phyloP scores from a whole-genome alignment of 371 early-diverging fungal species.

The Zopfochytrium polystomum region DNA sequence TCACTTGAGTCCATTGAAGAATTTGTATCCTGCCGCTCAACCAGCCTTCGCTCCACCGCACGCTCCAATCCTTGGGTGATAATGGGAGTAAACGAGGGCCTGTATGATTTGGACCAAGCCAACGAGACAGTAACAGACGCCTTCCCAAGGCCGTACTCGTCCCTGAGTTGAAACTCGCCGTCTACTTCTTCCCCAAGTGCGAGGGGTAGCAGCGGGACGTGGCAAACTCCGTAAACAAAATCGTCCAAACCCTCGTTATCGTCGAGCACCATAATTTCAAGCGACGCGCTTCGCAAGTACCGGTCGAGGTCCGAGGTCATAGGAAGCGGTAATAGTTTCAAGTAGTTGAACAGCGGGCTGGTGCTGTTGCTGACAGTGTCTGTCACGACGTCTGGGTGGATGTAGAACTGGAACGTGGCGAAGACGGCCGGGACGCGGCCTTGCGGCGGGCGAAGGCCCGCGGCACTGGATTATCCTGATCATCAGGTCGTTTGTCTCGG shows the following conservation, averaged over 20 bases:
- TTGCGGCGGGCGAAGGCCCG: conserved; percentile 22
- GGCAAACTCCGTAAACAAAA: conserved; percentile 35
- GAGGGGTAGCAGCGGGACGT: conserved; percentile 32
- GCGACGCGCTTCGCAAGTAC: conserved; percentile 32
- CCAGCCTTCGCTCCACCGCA: too few species aligned
- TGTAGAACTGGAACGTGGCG: conserved; percentile 36
- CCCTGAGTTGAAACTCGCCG: conserved; percentile 27
- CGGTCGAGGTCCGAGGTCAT: conserved; percentile 43
- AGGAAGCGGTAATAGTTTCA: conserved; percentile 29
- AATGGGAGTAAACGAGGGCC: conserved; percentile 22
- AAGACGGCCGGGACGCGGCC: conserved; percentile 35
- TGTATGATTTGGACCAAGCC: conserved; percentile 37
- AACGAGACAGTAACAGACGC: conserved; percentile 19
- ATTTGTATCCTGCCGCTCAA: too few species aligned
- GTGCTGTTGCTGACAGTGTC: conserved; percentile 33
- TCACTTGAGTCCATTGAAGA: too few species aligned
- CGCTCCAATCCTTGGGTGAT: too few species aligned
- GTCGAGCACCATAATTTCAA: conserved; percentile 34
- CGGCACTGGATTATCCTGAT: conserved; percentile 27
- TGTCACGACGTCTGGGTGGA: conserved; percentile 35
- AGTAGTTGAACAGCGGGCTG: conserved; percentile 37
- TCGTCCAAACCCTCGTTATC: conserved; percentile 32
- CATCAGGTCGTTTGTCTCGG: conserved; percentile 34
- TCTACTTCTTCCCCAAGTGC: conserved; percentile 31
- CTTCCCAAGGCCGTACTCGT: conserved; percentile 9